Evolutionary conservation across 2,329 filamentous ascomycete species (phyloP), one percentile per base, ranked within the genome.

Genomic region (Penicillium thymicola): DNA sequence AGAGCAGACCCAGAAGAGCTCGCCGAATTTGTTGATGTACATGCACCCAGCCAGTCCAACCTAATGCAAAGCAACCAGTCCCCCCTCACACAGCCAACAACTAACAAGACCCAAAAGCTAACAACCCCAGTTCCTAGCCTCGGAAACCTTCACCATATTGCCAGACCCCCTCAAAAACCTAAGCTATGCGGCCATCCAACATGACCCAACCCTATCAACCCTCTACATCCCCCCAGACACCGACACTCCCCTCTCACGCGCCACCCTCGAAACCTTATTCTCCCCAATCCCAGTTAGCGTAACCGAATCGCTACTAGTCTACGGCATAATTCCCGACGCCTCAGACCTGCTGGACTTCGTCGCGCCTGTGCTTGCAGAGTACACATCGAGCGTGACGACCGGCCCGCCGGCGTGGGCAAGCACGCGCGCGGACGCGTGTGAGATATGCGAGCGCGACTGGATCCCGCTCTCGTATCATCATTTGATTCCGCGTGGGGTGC

Each of bases 381-480:
- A 90, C 73, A 76, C 91, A 13, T 70, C 75, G 0, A 70, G 80
- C 1, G 76, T 81, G 9, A 84, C 82, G 1, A 78, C 85, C 0
- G 76, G 87, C 0, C 89, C 90, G 0, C 87, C 88, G 0, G 78
- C 85, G 8, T 87, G 87, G 66, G 75, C 77, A 1, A 75, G 79
- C 0, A 88, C 87, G 1, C 81, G 83, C 25, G 74, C 78, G 0
- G 70, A 74, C 4, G 80, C 78, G 5, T 96, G 91, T 72, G 91
- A 96, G 76, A 82, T 95, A 25, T 95, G 90, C 71, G 82, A 79
- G 2, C 80, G 90, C 1, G 83, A 85, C 59, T 91, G 89, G 84
- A 84, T 94, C 23, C 84, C 85, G 9, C 74, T 94, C 59, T 89
- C 88, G 1, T 95, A 94, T 70, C 91, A 96, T 69, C 91, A 95